These are phyloP conservation scores for Phytophthora brassicae DNA, from an alignment of 352 stramenopile species.

Conservation along the genomic window DNA sequence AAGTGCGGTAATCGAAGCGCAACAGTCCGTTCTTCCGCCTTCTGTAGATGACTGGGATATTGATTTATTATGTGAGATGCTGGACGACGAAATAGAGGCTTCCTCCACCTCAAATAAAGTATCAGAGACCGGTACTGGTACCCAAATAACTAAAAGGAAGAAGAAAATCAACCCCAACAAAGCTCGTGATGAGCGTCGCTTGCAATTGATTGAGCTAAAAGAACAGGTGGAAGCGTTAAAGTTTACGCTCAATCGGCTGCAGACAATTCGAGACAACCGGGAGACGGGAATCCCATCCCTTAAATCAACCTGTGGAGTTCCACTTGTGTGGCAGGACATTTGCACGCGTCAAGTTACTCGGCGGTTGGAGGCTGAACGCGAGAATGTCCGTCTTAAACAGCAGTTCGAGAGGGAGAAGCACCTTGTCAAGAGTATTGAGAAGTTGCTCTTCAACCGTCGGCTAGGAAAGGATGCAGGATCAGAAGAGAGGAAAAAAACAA, in stretches of 20 bases:
- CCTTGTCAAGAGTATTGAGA: conserved; percentile 29
- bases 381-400: conserved; percentile 35
- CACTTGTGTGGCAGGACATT: conserved; percentile 32
- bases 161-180: conserved; percentile 34
- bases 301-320: conserved; percentile 5
- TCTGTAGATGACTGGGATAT: background rate
- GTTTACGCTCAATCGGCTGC: conserved; percentile 16
- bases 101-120: background rate
- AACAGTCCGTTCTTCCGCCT: background rate
- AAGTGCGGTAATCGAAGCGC: background rate
- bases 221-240: conserved; percentile 20
- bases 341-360: conserved; percentile 18
- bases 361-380: conserved; percentile 21
- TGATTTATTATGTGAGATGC: background rate
- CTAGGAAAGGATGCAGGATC: background rate
- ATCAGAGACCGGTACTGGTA: background rate
- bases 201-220: conserved; percentile 23
- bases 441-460: conserved; percentile 24
- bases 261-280: conserved; percentile 2
- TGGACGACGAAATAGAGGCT: conserved; percentile 7
- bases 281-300: background rate
- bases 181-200: conserved; percentile 30
- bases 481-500: conserved; percentile 11
- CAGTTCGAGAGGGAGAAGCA: conserved; percentile 32
- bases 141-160: background rate